phyloP scores from a whole-genome alignment of 2,329 filamentous ascomycete genomes.

The Aspergillus clavatus region DNA sequence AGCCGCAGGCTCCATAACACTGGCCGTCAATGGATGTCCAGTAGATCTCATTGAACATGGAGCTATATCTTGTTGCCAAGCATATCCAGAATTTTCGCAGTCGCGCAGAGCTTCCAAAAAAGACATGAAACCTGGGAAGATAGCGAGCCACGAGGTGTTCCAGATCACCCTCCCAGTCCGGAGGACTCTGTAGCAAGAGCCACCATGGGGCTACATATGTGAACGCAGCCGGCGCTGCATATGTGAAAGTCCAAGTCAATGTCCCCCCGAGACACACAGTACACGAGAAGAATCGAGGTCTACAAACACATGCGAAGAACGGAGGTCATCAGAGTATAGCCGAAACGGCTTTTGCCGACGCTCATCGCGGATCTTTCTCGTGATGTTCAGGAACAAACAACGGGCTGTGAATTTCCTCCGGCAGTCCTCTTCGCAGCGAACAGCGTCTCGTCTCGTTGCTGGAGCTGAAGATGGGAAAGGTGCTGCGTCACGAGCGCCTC shows the following conservation, averaged over 20 bases:
- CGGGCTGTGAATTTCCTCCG: slow-evolving; percentile 13
- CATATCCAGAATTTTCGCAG: slow-evolving; percentile 24
- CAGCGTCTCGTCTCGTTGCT: slow-evolving; percentile 15
- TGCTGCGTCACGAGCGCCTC: slow-evolving; percentile 10
- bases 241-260: slow-evolving; percentile 30
- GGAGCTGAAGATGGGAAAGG: slow-evolving; percentile 11
- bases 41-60: slow-evolving; percentile 26
- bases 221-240: slow-evolving; percentile 17
- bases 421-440: slow-evolving; percentile 11
- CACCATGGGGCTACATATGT: slow-evolving; percentile 18
- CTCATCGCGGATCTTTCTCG: background rate
- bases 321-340: slow-evolving; percentile 23
- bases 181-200: slow-evolving; percentile 16
- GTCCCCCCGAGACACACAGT: slow-evolving; percentile 21
- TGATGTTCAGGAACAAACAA: slow-evolving; percentile 11
- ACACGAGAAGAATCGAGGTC: slow-evolving; percentile 14
- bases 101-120: slow-evolving; percentile 20
- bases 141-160: slow-evolving; percentile 22
- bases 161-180: slow-evolving; percentile 18
- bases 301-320: slow-evolving; percentile 22
- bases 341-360: slow-evolving; percentile 10
- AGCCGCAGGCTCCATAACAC: slow-evolving; percentile 17
- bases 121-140: slow-evolving; percentile 19
- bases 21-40: slow-evolving; percentile 18
- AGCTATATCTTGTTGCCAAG: slow-evolving; percentile 22